These are phyloP conservation scores for Xylaria sp. DNA, from an alignment of 2,329 filamentous ascomycete genomes.

Conservation along the genomic window DNA sequence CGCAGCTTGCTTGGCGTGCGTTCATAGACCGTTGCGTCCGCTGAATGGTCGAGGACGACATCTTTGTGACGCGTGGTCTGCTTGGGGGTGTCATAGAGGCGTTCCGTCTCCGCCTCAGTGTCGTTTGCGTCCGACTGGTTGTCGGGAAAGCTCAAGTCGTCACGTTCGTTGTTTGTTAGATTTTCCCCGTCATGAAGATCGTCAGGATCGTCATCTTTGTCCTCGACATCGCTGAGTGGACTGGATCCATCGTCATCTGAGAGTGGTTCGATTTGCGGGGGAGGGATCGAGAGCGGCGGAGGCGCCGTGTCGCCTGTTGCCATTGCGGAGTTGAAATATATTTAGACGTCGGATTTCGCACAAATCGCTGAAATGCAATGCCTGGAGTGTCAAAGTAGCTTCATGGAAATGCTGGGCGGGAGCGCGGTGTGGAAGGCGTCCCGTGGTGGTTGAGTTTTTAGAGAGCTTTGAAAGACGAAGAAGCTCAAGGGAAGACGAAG, in stretches of 20 bases:
- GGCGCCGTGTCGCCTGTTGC: conserved; percentile 62
- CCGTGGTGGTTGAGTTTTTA: conserved; percentile 34
- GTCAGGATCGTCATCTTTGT: conserved; percentile 78
- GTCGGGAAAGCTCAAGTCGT: conserved; percentile 57
- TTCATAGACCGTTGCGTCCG: conserved; percentile 66
- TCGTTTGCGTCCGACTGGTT: conserved; percentile 70
- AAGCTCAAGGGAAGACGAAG: conserved; percentile 22
- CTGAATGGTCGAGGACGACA: conserved; percentile 68
- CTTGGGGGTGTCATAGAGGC: conserved; percentile 87
- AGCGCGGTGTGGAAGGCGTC: conserved; percentile 19
- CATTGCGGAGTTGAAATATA: conserved; percentile 53
- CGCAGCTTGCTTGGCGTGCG: conserved; percentile 82
- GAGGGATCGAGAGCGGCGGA: conserved; percentile 61
- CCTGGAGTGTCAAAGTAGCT: neutral
- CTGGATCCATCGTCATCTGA: conserved; percentile 80
- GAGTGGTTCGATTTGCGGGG: conserved; percentile 58
- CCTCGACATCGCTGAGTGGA: conserved; percentile 91
- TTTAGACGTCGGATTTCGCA: neutral
- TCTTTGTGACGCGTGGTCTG: conserved; percentile 69
- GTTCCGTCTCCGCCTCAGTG: conserved; percentile 93
- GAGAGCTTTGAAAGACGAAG: conserved; percentile 28
- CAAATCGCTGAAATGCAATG: neutral
- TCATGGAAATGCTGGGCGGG: conserved; percentile 2
- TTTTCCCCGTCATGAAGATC: conserved; percentile 61
- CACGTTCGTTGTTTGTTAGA: conserved; percentile 43